Percentiles rank a stretch among this genome's conserved stretches.
Conservation (phyloP, 1,284 basidiomycete genomes). For the Puccinia coronata region DNA sequence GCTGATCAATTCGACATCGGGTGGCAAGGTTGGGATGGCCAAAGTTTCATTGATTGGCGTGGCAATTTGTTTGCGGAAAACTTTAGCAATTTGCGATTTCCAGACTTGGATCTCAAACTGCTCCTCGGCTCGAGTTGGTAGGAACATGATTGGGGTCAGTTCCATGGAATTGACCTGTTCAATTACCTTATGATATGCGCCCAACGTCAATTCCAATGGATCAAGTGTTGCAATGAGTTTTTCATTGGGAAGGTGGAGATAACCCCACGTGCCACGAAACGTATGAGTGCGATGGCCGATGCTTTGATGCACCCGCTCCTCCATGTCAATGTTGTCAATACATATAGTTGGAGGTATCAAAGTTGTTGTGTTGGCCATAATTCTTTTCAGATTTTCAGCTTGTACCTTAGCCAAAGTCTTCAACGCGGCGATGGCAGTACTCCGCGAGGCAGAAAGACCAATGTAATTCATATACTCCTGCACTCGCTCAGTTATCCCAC, state of each 20-base stretch:
- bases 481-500: not conserved
- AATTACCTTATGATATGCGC: not conserved
- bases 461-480: not conserved
- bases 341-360: not conserved
- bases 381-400: not conserved
- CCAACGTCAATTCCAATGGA: not conserved
- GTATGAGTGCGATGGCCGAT: not conserved
- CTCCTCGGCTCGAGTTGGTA: not conserved
- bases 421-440: not conserved
- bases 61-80: not conserved
- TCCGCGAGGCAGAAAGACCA: not conserved
- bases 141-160: constrained; percentile 15
- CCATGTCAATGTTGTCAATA: constrained; percentile 1
- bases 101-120: not conserved
- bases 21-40: not conserved
- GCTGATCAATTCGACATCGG: not conserved
- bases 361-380: too few relatives aligned
- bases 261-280: not conserved
- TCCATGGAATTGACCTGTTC: not conserved
- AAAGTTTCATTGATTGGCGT: not conserved
- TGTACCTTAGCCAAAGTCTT: not conserved
- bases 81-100: constrained; percentile 9
- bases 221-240: not conserved
- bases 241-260: not conserved
- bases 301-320: not conserved